Conservation (phyloP, 176 grass and related monocot species). For the Ensete ventricosum region DNA sequence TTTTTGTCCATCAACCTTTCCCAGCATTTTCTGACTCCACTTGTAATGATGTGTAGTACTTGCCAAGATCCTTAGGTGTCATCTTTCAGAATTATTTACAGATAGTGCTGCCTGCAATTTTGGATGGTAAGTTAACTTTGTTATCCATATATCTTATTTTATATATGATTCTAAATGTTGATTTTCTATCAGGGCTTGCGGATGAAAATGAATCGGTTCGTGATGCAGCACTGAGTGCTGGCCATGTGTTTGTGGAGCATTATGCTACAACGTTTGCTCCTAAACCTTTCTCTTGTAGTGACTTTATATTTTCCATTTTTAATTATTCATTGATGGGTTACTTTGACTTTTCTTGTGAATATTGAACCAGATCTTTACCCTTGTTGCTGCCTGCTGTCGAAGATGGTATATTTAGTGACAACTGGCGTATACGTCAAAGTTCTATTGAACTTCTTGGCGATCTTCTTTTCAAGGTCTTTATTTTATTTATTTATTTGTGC, state of each 20-base stretch:
- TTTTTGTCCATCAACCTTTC: background rate
- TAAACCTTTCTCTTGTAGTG: background rate
- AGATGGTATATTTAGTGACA: slow-evolving; percentile 95
- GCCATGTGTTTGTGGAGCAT: slow-evolving; percentile 96
- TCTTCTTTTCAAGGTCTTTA: slow-evolving; percentile 82
- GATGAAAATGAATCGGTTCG: slow-evolving; percentile 98
- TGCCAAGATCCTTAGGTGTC: slow-evolving; percentile 79
- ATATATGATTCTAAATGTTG: slow-evolving; percentile 24
- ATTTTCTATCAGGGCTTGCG: slow-evolving; percentile 62
- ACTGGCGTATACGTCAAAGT: slow-evolving; percentile 93
- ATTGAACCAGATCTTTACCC: slow-evolving; percentile 68
- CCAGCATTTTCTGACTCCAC: slow-evolving; percentile 22
- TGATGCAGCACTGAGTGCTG: slow-evolving; percentile 89
- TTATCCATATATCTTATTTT: slow-evolving; percentile 19
- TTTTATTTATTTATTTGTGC: slow-evolving; percentile 18
- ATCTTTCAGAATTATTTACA: slow-evolving; percentile 94
- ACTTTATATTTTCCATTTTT: slow-evolving; percentile 16
- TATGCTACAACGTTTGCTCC: slow-evolving; percentile 71
- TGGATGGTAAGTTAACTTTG: slow-evolving; percentile 65
- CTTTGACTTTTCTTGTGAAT: slow-evolving; percentile 8
- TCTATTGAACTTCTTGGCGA: slow-evolving; percentile 95
- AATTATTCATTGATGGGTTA: slow-evolving; percentile 8
- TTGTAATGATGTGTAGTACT: slow-evolving; percentile 45
- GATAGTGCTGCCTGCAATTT: slow-evolving; percentile 80
- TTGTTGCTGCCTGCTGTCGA: slow-evolving; percentile 91